Base-by-base conservation (phyloP, 2,329 filamentous ascomycete genomes). In the Penicillium crustosum region DNA sequence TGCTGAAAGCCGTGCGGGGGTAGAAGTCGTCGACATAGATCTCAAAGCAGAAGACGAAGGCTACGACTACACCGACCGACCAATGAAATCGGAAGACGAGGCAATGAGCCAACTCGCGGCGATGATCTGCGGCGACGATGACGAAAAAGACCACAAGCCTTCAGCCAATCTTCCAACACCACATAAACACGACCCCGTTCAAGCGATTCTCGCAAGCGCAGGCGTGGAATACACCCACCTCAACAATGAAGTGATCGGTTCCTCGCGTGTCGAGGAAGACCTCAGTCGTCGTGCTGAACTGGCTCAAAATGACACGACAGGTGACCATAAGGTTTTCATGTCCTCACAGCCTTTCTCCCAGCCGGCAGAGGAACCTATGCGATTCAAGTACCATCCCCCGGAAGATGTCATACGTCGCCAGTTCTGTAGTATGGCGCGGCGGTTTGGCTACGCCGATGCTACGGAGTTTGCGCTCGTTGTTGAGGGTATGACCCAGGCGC, bases 201-300 rank as follows among this genome's bases (percentile, higher is more conserved):
- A 93, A 66, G 94, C 92, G 2, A 97, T 99, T 61, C 84, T 99
- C 1, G 86, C 90, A 3, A 86, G 88, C 8, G 92, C 90, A 0
- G 94, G 94, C 2, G 93, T 99, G 0, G 88, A 94, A 69, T 99
- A 99, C 73, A 96, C 92, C 0, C 94, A 99, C 70, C 90, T 97
- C 66, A 99, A 99, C 71, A 91, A 90, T 1, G 93, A 99, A 75
- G 93, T 99, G 15, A 86, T 99, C 56, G 94, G 94, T 12, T 89
- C 91, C 0, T 94, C 89, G n/a, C 91, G 89, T 65, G 84, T 97
- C n/a, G 94, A 99, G 76, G 89, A 90, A 62, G 85, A 88, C 57
- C 83, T 99, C 6, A 93, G 89, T 45, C 87, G 87, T 21, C 86
- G 85, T 42, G 94, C 93, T 5, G 86, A 89, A 68, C 73, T 76